A percentile compares a stretch with the other conserved stretches of the same genome.
phyloP scores from a whole-genome alignment of 371 early-diverging fungal species.

The Synchytrium microbalum region DNA sequence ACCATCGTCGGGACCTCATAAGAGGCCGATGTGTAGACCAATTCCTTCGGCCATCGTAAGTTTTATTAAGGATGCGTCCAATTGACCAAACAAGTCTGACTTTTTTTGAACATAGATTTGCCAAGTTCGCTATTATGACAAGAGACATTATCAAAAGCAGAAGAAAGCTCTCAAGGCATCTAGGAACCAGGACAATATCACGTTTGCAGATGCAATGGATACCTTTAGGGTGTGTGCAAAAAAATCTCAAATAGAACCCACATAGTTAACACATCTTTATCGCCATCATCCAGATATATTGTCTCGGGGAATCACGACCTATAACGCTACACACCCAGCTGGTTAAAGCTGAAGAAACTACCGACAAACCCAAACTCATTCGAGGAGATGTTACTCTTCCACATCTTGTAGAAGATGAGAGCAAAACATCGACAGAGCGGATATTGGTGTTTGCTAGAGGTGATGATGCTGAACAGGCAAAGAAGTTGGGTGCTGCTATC shows the following conservation, averaged over 20 bases:
- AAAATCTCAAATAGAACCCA: neutral
- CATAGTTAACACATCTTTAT: neutral
- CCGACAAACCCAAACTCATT: constrained; percentile 13
- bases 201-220: constrained; percentile 20
- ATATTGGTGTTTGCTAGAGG: constrained; percentile 36
- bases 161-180: constrained; percentile 23
- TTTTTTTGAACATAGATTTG: neutral
- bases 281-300: constrained; percentile 19
- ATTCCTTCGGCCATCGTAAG: too few relatives aligned
- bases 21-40: neutral
- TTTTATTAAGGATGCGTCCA: neutral
- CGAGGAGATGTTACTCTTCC: constrained; percentile 30
- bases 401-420: constrained; percentile 11
- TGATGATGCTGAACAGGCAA: constrained; percentile 70
- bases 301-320: constrained; percentile 20
- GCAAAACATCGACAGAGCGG: constrained; percentile 5
- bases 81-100: neutral
- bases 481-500: constrained; percentile 66
- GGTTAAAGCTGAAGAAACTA: constrained; percentile 20
- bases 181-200: constrained; percentile 29
- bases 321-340: constrained; percentile 24
- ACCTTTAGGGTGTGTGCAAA: constrained; percentile 21
- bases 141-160: constrained; percentile 24
- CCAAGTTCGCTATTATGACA: neutral
- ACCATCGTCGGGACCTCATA: too few relatives aligned